Evolutionary conservation across 169 alveolate genomes (phyloP), one percentile per base, ranked within the genome.

Genomic region (Theileria luwenshuni): DNA sequence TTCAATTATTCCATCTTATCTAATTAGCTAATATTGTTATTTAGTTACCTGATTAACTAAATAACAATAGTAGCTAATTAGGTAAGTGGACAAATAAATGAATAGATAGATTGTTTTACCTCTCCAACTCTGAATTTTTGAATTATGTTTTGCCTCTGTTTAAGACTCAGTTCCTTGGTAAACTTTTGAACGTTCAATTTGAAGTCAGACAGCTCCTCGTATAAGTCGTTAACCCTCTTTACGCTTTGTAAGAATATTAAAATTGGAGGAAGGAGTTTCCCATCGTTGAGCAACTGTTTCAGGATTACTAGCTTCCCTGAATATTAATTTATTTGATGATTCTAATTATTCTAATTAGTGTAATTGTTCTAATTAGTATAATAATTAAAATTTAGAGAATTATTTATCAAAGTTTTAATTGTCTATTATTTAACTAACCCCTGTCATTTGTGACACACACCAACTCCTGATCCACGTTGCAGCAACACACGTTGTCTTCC

Each of bases 401-500:
- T 23, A 49, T n/a, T n/a, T n/a, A n/a, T n/a, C n/a, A n/a, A n/a
- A n/a, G n/a, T n/a, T n/a, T 38, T 49, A 10, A 49, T 10, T 49
- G n/a, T 3, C 33, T 19, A 49, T 10, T 10, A 23, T 27, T 27
- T 21, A 7, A 21, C 38, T 13, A 27, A 15, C 91, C 91, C 38
- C 68, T 76, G 21, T 87, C 90, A 45, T 79, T 87, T 21, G 93
- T 87, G 8, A 87, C 93, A 52, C 93, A 87, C 13, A 87, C 71
- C 30, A 87, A 84, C 61, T 87, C 93, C 67, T 87, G 93, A 13
- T 64, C 60, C 13, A 87, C 83, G 33, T 86, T 87, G n/a, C 76
- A 75, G 17, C 92, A 87, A 27, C 90, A 90, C 49, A 71, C 68
- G 28, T 54, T 81, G 35, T 69, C 80, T 32, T n/a, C 15, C 6